Evolutionary conservation across 768 basidiomycete species (phyloP), one percentile per base, ranked within the genome.

Genomic region (Glaciozyma martinii): DNA sequence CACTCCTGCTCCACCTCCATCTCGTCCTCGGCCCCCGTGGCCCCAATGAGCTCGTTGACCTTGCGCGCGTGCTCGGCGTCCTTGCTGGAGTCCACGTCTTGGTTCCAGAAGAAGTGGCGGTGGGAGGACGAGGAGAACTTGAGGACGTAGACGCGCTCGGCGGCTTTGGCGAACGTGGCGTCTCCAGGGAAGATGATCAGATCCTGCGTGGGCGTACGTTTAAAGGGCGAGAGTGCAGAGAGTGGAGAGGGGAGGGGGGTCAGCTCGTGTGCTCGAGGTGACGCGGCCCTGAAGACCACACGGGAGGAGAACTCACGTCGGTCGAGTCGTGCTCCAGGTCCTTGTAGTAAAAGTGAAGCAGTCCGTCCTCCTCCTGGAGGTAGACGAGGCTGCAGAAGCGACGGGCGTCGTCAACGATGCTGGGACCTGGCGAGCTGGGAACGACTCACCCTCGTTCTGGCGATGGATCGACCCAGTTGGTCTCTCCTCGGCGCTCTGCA

Each of bases 151-250:
- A 40, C 59, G 9, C 56, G 44, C 19, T 27, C 25, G 23, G 56
- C 33, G 3, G 63, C 47, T 43, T 32, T 13, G 16, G 32, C 32
- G 61, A 74, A 74, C 19, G 66, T 43, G 1, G 72, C 73, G 59
- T 74, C 73, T 42, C 68, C 67, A 5, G 67, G 71, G 63, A 72
- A 74, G 55, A 74, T 59, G 66, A 74, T 71, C 33, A 72, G 58
- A 61, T 71, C 71, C 40, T 71, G 67, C 15, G 43, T 3, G 57
- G 60, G 21, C 33, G 25, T 4, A n/a, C n/a, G n/a, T n/a, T n/a
- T n/a, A n/a, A n/a, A n/a, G 37, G 37, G 10, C 6, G 33, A 8
- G 54, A 32, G 25, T 10, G 33, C 33, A 33, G 19, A 9, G 46
- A 29, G 2, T n/a, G n/a, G n/a, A n/a, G 40, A 12, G 33, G 44